These are phyloP conservation scores for Parathielavia appendiculata DNA, from an alignment of 495 filamentous ascomycete species.

Conservation along the genomic window DNA sequence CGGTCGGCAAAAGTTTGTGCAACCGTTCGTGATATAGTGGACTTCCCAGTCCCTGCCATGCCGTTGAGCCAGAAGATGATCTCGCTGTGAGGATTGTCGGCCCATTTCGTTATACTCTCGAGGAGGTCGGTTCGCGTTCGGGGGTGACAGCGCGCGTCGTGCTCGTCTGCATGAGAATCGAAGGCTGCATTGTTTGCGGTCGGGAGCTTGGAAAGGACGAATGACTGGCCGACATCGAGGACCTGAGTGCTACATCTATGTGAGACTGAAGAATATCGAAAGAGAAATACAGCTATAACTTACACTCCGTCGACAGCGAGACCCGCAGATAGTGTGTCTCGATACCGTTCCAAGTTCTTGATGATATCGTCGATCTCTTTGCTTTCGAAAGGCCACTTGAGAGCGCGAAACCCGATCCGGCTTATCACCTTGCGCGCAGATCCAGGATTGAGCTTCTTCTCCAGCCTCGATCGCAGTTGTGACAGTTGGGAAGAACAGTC, in stretches of 20 bases:
- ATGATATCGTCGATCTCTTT: neutral
- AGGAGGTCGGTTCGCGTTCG: neutral
- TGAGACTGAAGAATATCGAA: constrained; percentile 1
- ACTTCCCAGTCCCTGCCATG: constrained; percentile 47
- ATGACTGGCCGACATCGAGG: neutral
- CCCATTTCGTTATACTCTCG: neutral
- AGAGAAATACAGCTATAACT: neutral
- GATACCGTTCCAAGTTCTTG: neutral
- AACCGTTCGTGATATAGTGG: constrained; percentile 41
- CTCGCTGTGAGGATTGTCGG: constrained; percentile 12
- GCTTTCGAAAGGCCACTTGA: constrained; percentile 6
- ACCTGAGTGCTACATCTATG: neutral
- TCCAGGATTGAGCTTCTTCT: neutral
- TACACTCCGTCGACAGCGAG: neutral
- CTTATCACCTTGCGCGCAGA: neutral
- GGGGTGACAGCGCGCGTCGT: neutral
- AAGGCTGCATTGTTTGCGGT: constrained; percentile 11
- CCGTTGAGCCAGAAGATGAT: constrained; percentile 43
- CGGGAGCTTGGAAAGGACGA: constrained; percentile 3
- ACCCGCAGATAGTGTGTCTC: neutral
- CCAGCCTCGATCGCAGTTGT: constrained; percentile 3
- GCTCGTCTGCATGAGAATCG: neutral
- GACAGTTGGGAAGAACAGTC: neutral
- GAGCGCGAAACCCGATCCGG: neutral
- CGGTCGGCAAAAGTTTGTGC: constrained; percentile 23